phyloP scores from a whole-genome alignment of 2,329 filamentous ascomycete genomes.

The Rhynchosporium graminicola region DNA sequence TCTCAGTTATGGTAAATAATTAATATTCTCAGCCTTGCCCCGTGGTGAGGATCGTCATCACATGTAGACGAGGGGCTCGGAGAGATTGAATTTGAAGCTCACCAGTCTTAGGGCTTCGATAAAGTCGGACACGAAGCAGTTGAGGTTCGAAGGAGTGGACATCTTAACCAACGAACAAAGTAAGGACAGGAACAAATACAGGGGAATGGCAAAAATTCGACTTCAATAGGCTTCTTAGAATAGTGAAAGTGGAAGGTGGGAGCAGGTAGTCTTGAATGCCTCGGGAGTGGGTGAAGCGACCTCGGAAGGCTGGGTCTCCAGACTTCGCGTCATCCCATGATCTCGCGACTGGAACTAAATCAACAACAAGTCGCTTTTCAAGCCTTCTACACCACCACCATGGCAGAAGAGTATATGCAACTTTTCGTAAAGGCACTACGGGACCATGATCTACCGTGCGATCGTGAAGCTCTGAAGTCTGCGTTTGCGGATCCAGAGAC shows the following conservation, averaged over 20 bases:
- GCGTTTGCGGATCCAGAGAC: slow-evolving; percentile 33
- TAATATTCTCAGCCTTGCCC: slow-evolving; percentile 25
- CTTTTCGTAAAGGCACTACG: slow-evolving; percentile 33
- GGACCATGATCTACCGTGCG: slow-evolving; percentile 37
- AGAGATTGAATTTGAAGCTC: not conserved
- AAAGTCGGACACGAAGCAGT: slow-evolving; percentile 28
- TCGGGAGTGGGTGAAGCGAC: not conserved
- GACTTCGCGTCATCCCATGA: slow-evolving; percentile 14
- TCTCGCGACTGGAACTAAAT: slow-evolving; percentile 11
- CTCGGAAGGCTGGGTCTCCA: slow-evolving; percentile 4
- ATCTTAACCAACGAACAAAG: slow-evolving; percentile 17
- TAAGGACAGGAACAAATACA: not conserved
- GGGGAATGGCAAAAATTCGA: slow-evolving; percentile 14
- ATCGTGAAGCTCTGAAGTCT: slow-evolving; percentile 35
- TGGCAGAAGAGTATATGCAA: slow-evolving; percentile 32
- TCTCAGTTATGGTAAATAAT: no score
- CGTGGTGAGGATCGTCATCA: not conserved
- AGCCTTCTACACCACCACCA: slow-evolving; percentile 29
- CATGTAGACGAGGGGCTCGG: no score
- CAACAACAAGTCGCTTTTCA: slow-evolving; percentile 27
- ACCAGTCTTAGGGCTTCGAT: slow-evolving; percentile 37
- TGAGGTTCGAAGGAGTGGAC: slow-evolving; percentile 18
- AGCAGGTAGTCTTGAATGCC: not conserved
- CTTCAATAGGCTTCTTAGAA: slow-evolving; percentile 5
- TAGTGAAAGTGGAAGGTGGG: not conserved